phyloP scores from a whole-genome alignment of 163 green algal species.

The Scenedesmus sp. region DNA sequence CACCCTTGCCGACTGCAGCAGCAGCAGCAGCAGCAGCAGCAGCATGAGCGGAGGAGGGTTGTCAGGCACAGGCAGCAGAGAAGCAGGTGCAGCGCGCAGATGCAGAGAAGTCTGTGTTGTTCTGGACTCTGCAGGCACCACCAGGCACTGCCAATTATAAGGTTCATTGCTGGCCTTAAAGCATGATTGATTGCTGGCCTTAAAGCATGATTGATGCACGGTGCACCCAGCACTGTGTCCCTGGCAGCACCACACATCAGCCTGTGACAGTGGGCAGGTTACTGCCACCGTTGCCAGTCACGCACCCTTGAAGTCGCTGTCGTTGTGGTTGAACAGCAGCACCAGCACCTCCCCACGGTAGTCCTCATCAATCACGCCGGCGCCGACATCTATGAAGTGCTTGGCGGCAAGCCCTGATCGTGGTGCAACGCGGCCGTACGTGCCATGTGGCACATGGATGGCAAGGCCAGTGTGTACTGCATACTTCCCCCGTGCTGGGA shows the following conservation, averaged over 20 bases:
- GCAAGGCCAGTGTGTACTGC: conserved; percentile 93
- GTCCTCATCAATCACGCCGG: conserved; percentile 98
- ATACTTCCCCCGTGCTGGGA: conserved; percentile 90
- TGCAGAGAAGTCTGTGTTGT: too few relatives aligned
- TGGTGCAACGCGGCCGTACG: conserved; percentile 96
- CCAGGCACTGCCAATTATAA: too few relatives aligned
- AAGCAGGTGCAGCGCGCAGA: too few relatives aligned
- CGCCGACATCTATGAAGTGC: conserved; percentile 97
- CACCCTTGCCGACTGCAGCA: conserved; percentile 87
- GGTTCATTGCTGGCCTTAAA: too few relatives aligned
- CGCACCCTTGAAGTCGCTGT: conserved; percentile 88
- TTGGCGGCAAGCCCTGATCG: conserved; percentile 97
- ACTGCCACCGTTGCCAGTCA: too few relatives aligned
- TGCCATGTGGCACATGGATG: conserved; percentile 92
- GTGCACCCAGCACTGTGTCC: too few relatives aligned
- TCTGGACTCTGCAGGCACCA: too few relatives aligned
- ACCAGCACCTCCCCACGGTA: conserved; percentile 92
- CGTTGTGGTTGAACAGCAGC: conserved; percentile 98
- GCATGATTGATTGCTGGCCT: too few relatives aligned
- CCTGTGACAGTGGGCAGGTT: too few relatives aligned
- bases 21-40: neutral
- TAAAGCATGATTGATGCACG: too few relatives aligned
- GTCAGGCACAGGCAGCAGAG: neutral
- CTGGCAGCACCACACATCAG: neutral
- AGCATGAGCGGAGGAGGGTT: neutral